Base-by-base conservation (phyloP, 1,284 basidiomycete genomes). In the Trichosporon faecale region DNA sequence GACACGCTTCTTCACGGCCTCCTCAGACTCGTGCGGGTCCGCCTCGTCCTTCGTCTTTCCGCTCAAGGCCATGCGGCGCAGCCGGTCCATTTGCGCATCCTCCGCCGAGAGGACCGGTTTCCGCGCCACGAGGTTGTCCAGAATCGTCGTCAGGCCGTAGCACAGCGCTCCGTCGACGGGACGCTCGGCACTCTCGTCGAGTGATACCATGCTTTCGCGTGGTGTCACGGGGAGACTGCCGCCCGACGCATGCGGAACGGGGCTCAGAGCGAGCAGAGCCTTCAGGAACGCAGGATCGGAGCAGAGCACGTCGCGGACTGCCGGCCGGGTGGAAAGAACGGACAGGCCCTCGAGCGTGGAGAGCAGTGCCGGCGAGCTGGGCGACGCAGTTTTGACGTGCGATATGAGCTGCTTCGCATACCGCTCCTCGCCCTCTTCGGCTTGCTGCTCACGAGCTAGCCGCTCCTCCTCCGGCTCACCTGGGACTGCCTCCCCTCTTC, bases 291-390 rank as follows among this genome's bases (percentile, higher is more conserved):
- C 73, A 0, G 84, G 35, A 73, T 90, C 87, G 16, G 83, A 83
- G 16, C 89, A 87, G 57, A 95, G 83, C 35, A 80, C 78, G 73
- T 90, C 89, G 80, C 93, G 92, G 73, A 92, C 85, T 0, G 81
- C 73, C 0, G 91, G 86, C 72, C 89, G 87, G 37, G 88, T 84
- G 70, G 89, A 91, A 69, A 94, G 87, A 80, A 95, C 92, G 8
- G 91, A 91, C 66, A 97, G 83, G 0, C 90, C 93, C 83, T 97
- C 94, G 21, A 95, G 85, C 7, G 89, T 89, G 73, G 92, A 90
- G 8, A 86, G 82, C 11, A 77, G n/a, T 9, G 71, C 37, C 3
- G 66, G 60, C 16, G 70, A 69, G 44, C 68, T 33, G 14, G 65
- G 31, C 12, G 44, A 18, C 27, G 64, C 52, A 8, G 49, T 27